Evolutionary conservation across 2,329 filamentous ascomycete species (phyloP), one percentile per base, ranked within the genome.

Genomic region (Cladophialophora immunda): DNA sequence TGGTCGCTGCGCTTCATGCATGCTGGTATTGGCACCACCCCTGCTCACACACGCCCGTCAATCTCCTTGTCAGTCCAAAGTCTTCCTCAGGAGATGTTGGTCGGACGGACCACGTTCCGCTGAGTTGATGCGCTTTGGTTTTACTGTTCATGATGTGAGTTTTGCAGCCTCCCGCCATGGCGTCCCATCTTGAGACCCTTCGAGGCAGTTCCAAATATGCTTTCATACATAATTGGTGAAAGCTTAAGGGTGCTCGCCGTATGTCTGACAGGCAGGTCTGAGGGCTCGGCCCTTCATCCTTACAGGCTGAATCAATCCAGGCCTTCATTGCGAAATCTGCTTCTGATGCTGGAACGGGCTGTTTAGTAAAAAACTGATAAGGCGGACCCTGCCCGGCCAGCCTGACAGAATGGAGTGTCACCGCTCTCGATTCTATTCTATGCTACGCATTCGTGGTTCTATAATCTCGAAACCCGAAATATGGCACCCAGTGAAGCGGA

Each of bases 401-500:
- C 29, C 30, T 56, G 53, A 29, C 53, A 11, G 13, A 27, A 27
- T 56, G 25, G 15, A 32, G 25, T 27, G 2, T 27, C 8, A 11
- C 30, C 53, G 2, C 13, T 56, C 53, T 56, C n/a, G 25, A 30
- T 34, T 9, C 53, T 30, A 30, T 30, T 30, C 19, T 30, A 4
- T 47, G 13, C n/a, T 47, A 19, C 53, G 27, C 53, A 34, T 17
- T 56, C 6, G 53, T 2, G 17, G n/a, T 30, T 3, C n/a, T 15
- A 34, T 11, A 34, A 34, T 4, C 27, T 11, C 19, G 5, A 11
- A 22, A 9, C 29, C 25, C 17, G 27, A 52, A 61, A 27, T 61
- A 53, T 30, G 58, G 41, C 17, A 9, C 58, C 58, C 30, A 61
- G 38, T 52, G 58, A 61, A 19, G 58, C 58, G 15, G 58, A 61